A percentile compares a stretch with the other conserved stretches of the same genome.
phyloP scores from a whole-genome alignment of 2,329 filamentous ascomycete species.

The Diaporthe ilicicola region DNA sequence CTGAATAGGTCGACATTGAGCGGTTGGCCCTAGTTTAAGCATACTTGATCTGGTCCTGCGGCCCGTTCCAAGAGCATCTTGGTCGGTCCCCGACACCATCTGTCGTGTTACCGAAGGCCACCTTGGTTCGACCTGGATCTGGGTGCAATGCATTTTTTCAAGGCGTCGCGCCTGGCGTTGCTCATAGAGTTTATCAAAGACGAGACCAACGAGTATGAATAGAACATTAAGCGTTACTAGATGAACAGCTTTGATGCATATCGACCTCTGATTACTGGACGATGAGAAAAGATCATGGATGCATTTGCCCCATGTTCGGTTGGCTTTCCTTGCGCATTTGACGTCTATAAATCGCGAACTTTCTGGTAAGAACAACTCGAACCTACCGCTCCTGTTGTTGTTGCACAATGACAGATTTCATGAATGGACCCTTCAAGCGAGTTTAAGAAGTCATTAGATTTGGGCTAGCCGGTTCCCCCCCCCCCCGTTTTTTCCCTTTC shows the following conservation, averaged over 20 bases:
- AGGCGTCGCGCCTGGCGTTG: background rate
- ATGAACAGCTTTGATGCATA: conserved; percentile 5
- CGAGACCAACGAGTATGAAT: conserved; percentile 1
- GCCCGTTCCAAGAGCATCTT: conserved; percentile 5
- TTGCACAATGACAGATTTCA: background rate
- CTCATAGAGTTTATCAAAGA: conserved; percentile 11
- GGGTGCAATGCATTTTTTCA: background rate
- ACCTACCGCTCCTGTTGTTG: background rate
- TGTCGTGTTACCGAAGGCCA: background rate
- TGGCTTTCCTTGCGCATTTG: no score
- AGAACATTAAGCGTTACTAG: background rate
- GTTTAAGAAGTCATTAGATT: background rate
- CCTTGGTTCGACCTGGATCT: background rate
- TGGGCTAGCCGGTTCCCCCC: no score
- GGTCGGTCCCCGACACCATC: background rate
- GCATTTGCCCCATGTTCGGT: background rate
- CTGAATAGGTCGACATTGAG: conserved; percentile 7
- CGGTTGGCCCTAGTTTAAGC: background rate
- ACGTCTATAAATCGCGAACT: background rate
- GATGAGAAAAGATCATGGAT: background rate
- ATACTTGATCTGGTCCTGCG: background rate
- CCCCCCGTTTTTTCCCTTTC: no score
- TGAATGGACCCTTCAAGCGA: background rate
- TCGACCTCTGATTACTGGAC: background rate
- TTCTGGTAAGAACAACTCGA: background rate